Evolutionary conservation across 148 eudicot species (phyloP).

Genomic region (Suaeda aralocaspica): DNA sequence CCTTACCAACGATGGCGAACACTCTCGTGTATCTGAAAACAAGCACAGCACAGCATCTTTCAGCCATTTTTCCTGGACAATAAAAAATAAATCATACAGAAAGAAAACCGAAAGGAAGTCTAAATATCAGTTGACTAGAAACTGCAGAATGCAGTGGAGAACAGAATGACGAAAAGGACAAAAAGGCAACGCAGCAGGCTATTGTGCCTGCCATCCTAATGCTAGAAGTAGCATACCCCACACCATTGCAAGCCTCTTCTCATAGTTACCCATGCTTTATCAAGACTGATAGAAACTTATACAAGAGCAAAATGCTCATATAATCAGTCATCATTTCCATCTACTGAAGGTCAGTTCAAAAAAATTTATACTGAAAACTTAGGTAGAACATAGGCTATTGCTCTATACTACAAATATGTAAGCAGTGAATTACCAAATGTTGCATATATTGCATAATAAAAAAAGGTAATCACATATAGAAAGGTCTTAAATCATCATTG

Average conservation of each 20-base stretch:
- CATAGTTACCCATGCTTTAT: not conserved
- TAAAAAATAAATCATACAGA: not conserved
- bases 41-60: conserved; percentile 52
- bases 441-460: not conserved
- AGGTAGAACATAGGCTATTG: not conserved
- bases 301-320: not conserved
- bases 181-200: not conserved
- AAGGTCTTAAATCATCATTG: not conserved
- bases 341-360: not conserved
- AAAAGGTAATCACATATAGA: not conserved
- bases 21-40: conserved; percentile 81
- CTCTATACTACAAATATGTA: no score
- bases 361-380: not conserved
- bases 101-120: not conserved
- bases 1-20: conserved; percentile 82
- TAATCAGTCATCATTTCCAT: not conserved
- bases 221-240: not conserved
- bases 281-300: not conserved
- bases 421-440: no score
- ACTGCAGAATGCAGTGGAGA: not conserved
- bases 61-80: conserved; percentile 67
- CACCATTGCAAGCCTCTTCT: no score
- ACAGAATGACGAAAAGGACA: not conserved
- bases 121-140: not conserved
- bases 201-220: not conserved